phyloP scores from a whole-genome alignment of 1,139 yeast species.

The Candida smagusa region DNA sequence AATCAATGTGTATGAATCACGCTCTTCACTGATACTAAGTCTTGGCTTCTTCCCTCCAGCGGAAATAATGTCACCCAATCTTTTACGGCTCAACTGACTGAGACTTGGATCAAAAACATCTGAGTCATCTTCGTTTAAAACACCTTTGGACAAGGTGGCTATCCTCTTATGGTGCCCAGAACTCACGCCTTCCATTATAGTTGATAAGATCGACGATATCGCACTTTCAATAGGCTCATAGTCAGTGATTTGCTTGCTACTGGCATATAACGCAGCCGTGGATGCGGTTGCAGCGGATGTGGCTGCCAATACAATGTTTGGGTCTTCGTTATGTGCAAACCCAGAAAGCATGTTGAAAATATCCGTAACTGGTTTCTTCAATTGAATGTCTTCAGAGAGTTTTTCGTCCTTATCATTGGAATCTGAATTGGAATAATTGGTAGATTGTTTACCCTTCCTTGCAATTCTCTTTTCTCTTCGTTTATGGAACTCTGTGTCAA shows the following conservation, averaged over 20 bases:
- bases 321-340: conserved; percentile 31
- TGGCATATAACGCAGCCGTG: conserved; percentile 33
- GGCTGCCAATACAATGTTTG: conserved; percentile 37
- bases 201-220: conserved; percentile 24
- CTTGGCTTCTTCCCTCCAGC: conserved; percentile 9
- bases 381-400: conserved; percentile 17
- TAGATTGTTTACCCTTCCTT: conserved; percentile 18
- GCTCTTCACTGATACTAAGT: conserved; percentile 8
- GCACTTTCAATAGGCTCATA: conserved; percentile 19
- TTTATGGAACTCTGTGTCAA: conserved; percentile 65
- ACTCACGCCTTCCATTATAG: conserved; percentile 26
- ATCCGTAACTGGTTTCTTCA: conserved; percentile 30
- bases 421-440: not conserved
- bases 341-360: conserved; percentile 36
- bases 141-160: conserved; percentile 31
- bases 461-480: conserved; percentile 60
- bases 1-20: conserved; percentile 12
- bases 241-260: conserved; percentile 12
- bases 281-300: conserved; percentile 39
- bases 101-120: conserved; percentile 5
- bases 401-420: conserved; percentile 5
- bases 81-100: conserved; percentile 2
- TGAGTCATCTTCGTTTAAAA: conserved; percentile 4
- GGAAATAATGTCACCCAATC: not conserved
- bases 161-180: conserved; percentile 29